phyloP scores from a whole-genome alignment of 2,329 filamentous ascomycete species.

The Alternaria brassicicola region DNA sequence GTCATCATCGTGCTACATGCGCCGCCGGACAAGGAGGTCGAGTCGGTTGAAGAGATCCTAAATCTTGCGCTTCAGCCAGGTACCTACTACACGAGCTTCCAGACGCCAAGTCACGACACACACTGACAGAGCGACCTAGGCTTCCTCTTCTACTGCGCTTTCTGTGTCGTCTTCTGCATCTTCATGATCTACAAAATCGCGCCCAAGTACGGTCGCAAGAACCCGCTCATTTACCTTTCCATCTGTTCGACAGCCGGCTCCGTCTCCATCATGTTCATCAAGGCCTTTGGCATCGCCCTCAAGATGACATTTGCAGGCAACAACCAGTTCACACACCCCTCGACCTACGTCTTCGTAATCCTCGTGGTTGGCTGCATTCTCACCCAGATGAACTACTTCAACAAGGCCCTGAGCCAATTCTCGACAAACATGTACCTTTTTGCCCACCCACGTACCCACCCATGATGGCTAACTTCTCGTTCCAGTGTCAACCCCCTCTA shows the following conservation, averaged over 20 bases:
- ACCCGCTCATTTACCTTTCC: constrained; percentile 93
- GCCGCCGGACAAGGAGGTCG: constrained; percentile 88
- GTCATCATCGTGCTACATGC: constrained; percentile 98
- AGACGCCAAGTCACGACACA: not conserved
- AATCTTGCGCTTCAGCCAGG: constrained; percentile 89
- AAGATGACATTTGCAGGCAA: constrained; percentile 92
- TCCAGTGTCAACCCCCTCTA: constrained; percentile 90
- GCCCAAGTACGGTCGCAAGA: constrained; percentile 88
- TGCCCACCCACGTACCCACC: not conserved
- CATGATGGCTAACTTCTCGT: constrained; percentile 11
- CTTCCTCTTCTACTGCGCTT: constrained; percentile 83
- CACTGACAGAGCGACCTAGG: constrained; percentile 58
- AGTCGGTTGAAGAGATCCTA: constrained; percentile 90
- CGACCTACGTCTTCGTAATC: constrained; percentile 97
- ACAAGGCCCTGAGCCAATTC: constrained; percentile 96
- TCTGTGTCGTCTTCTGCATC: constrained; percentile 80
- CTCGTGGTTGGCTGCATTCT: constrained; percentile 91
- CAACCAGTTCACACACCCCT: constrained; percentile 94
- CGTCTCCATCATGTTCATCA: constrained; percentile 98
- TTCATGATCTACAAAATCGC: constrained; percentile 97
- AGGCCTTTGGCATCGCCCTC: constrained; percentile 95
- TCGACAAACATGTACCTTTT: constrained; percentile 93
- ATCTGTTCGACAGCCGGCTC: constrained; percentile 98
- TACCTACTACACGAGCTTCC: constrained; percentile 54
- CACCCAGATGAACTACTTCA: constrained; percentile 99